A percentile compares a stretch with the other conserved stretches of the same genome.
phyloP scores from a whole-genome alignment of 257 asterid species.

The Jaltomata sinuosa region DNA sequence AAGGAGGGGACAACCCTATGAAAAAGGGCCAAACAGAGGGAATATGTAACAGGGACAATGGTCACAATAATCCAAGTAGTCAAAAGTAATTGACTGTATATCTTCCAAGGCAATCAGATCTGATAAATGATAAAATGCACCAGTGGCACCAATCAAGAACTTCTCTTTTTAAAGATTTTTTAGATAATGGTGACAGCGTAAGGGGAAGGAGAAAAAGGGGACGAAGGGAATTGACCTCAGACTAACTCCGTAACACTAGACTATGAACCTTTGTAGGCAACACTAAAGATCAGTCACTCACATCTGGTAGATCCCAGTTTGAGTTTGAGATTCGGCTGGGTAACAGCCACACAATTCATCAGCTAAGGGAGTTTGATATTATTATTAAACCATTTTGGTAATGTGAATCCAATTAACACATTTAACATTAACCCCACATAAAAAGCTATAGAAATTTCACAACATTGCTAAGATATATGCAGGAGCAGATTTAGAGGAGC shows the following conservation, averaged over 20 bases:
- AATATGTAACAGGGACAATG: conserved; percentile 18
- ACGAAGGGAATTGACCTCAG: not conserved
- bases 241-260: not conserved
- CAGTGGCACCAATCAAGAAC: not conserved
- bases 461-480: not conserved
- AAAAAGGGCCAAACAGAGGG: conserved; percentile 15
- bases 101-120: conserved; percentile 2
- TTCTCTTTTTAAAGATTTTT: not conserved
- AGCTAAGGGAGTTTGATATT: not conserved
- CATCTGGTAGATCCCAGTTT: not conserved
- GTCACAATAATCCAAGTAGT: conserved; percentile 22
- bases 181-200: not conserved
- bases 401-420: not conserved
- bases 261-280: not conserved
- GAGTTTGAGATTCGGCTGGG: not conserved
- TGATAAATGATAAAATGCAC: not conserved
- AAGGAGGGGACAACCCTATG: not conserved
- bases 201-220: not conserved
- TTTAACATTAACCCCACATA: not conserved
- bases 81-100: not conserved
- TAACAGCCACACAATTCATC: not conserved
- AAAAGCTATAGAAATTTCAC: not conserved
- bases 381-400: not conserved
- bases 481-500: too few species aligned
- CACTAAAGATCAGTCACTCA: not conserved